Evolutionary conservation across 2,329 filamentous ascomycete species (phyloP), one percentile per base, ranked within the genome.

Genomic region (Pseudogymnoascus sp.): DNA sequence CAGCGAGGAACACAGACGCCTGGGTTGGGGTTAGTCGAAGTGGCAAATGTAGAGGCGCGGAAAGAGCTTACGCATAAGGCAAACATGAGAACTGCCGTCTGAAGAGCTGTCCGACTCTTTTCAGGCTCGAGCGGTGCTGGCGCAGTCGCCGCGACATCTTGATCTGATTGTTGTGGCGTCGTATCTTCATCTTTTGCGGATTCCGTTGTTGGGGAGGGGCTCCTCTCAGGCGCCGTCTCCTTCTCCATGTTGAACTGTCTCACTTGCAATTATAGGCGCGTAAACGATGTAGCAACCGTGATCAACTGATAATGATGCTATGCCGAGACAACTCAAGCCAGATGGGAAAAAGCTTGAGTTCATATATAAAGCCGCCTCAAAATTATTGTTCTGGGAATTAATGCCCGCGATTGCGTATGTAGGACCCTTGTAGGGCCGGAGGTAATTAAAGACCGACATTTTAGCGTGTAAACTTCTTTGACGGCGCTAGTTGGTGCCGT

Each of bases 41-140:
- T 54, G 29, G 47, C 47, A 54, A 54, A 35, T 13, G 9, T 33
- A 54, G 2, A 33, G 29, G n/a, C 15, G 9, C 29, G 15, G 13
- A 40, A 72, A 72, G n/a, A 71, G 5, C 68, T 66, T 5, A 67
- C 64, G 60, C 70, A 70, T n/a, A 73, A 67, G 1, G 68, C 70
- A 21, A 63, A 44, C 66, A 73, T 70, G 33, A 73, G 71, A 9
- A 73, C 65, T 13, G 62, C 57, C 1, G 70, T 73, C 59, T 73
- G 63, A 1, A 72, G 60, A 21, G 61, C 67, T 2, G 71, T 71
- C 1, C 71, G 66, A n/a, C 64, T 61, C 5, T 66, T 68, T 62
- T 73, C 71, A 6, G 71, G 71, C 6, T 66, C 62, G 3, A 8
- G 9, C 26, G 40, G 40, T 21, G 39, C 31, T 36, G 40, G 41